A percentile compares a stretch with the other conserved stretches of the same genome.
These are phyloP conservation scores for Hemisphaericaspora nanyangensis DNA, from an alignment of 805 yeast species.

Conservation along the genomic window DNA sequence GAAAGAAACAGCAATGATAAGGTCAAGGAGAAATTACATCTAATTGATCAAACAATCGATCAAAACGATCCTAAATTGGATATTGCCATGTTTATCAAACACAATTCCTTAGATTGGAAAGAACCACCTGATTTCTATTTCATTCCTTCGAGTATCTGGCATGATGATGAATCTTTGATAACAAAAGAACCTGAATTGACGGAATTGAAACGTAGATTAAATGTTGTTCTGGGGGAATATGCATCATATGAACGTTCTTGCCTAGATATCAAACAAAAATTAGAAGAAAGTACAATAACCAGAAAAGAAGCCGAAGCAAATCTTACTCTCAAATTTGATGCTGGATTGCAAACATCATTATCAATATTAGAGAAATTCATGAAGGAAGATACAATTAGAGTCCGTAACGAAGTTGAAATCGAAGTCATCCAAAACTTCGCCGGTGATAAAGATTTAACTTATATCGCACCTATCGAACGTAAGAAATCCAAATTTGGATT, in stretches of 20 bases:
- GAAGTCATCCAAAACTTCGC: conserved; percentile 87
- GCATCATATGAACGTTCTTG: conserved; percentile 39
- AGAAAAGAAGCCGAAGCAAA: conserved; percentile 31
- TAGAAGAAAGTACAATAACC: conserved; percentile 40
- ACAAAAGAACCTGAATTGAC: conserved; percentile 55
- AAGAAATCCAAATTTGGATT: conserved; percentile 60
- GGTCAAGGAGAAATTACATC: conserved; percentile 47
- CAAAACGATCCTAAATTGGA: conserved; percentile 75
- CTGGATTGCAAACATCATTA: conserved; percentile 50
- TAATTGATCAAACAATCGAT: conserved; percentile 52
- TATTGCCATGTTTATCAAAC: conserved; percentile 88
- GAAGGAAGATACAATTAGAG: conserved; percentile 67
- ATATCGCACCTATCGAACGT: conserved; percentile 47
- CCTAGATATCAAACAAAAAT: conserved; percentile 46
- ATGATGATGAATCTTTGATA: conserved; percentile 80
- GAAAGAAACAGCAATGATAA: conserved; percentile 51
- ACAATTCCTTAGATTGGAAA: conserved; percentile 69
- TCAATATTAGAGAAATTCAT: conserved; percentile 58
- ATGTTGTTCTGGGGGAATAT: conserved; percentile 35
- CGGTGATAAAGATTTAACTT: conserved; percentile 65
- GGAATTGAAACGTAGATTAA: conserved; percentile 51
- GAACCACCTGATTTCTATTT: conserved; percentile 86
- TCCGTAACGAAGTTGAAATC: conserved; percentile 78
- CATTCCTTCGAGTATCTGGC: conserved; percentile 92
- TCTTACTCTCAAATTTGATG: conserved; percentile 51